Evolutionary conservation across 2,329 filamentous ascomycete species (phyloP), one percentile per base, ranked within the genome.

Genomic region (Helicocarpus griseus): DNA sequence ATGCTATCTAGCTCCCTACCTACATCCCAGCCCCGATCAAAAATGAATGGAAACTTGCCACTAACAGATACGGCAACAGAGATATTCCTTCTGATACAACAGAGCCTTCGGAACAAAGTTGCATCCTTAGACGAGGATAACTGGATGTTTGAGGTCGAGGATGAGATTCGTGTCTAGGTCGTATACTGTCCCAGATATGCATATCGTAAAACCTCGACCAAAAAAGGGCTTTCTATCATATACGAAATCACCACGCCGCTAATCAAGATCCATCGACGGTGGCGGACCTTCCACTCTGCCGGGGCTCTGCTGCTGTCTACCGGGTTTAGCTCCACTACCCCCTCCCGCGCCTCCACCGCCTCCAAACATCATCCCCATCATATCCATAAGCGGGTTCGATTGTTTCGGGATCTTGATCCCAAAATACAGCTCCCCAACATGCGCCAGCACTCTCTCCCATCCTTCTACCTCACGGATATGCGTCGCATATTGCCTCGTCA

Each of bases 371-470:
- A 83, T 90, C 45, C 89, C 90, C 87, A 98, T 94, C 90, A 98
- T 97, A 66, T 98, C 93, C 70, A 97, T 82, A 68, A 98, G 75
- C 2, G 90, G 90, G 68, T 97, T 97, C 57, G 85, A 86, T 73
- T 95, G 89, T 62, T 86, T 80, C 44, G 90, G 91, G 64, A 89
- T 85, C 73, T 83, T 81, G 66, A 98, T 94, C 33, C 83, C 83
- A 72, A 98, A 98, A 75, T 97, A 98, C 81, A 95, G 90, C 73
- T 98, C 91, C 46, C 86, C 91, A 61, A 98, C 84, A 68, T 88
- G 83, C 60, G 89, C 85, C 54, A 98, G 73, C 22, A 88, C 79
- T 65, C 89, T 89, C 31, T 83, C 81, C 91, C 91, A 97, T 11
- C 78, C 76, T 4, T 80, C 81, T 1, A 82, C 76, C 60, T 97